These are phyloP conservation scores for Gomphus sp. DNA, from an alignment of 1,284 basidiomycete genomes.

Conservation along the genomic window DNA sequence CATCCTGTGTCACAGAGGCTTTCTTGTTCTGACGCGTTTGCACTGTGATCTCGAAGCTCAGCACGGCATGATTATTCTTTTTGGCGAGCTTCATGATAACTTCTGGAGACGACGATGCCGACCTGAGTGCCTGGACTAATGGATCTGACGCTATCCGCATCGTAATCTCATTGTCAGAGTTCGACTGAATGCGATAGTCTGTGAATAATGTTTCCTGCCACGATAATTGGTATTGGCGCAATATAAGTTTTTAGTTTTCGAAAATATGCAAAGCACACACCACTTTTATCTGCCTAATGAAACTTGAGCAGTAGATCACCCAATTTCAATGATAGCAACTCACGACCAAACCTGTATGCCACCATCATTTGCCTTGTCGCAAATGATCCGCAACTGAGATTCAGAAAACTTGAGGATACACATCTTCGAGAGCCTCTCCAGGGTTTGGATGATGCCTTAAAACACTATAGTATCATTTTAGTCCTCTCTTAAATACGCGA, in stretches of 20 bases:
- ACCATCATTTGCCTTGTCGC: conserved; percentile 67
- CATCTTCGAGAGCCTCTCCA: conserved; percentile 78
- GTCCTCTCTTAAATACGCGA: not conserved
- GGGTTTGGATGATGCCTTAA: conserved; percentile 61
- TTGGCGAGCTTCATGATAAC: conserved; percentile 79
- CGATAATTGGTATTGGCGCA: conserved; percentile 1
- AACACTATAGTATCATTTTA: not conserved
- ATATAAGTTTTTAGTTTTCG: not conserved
- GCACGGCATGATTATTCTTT: conserved; percentile 65
- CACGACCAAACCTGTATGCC: conserved; percentile 92
- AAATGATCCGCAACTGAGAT: conserved; percentile 75
- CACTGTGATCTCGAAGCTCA: conserved; percentile 64
- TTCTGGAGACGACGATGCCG: conserved; percentile 50
- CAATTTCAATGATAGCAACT: conserved; percentile 20
- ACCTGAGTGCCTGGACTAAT: conserved; percentile 63
- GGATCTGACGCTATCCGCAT: conserved; percentile 66
- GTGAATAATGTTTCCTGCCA: conserved; percentile 60
- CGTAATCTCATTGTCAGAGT: conserved; percentile 76
- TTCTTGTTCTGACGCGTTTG: conserved; percentile 31
- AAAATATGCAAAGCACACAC: conserved; percentile 17
- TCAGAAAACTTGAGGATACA: conserved; percentile 77
- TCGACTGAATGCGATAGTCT: conserved; percentile 82
- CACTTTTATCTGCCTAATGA: conserved; percentile 26
- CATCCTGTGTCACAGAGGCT: conserved; percentile 61
- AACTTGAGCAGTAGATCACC: not conserved